Evolutionary conservation across 352 stramenopile species (phyloP).

Genomic region (Aphanomyces astaci): DNA sequence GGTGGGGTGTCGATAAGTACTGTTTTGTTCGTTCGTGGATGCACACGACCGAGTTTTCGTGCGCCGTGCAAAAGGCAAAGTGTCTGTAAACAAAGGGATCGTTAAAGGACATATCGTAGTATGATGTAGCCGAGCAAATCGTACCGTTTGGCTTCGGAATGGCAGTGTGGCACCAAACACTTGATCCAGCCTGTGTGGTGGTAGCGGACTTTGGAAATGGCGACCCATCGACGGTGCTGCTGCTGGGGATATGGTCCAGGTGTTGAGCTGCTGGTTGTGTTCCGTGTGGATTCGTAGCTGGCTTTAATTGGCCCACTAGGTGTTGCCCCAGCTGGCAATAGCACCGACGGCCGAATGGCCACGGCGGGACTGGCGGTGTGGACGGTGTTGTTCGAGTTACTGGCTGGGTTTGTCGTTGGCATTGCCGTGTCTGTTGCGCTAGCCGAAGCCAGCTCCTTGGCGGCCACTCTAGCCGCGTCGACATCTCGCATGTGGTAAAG

Average conservation of each 20-base stretch:
- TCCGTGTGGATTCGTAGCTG: too few species aligned
- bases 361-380: not conserved
- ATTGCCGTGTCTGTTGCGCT: not conserved
- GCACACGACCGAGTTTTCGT: constrained; percentile 18
- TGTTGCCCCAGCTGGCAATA: too few species aligned
- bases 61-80: constrained; percentile 11
- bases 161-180: constrained; percentile 11
- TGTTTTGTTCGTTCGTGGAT: constrained; percentile 17
- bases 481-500: constrained; percentile 20
- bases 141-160: constrained; percentile 17
- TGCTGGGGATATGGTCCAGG: too few species aligned
- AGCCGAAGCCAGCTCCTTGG: not conserved
- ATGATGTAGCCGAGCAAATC: too few species aligned
- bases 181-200: constrained; percentile 24
- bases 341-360: too few species aligned
- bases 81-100: not conserved
- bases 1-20: not conserved
- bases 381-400: not conserved
- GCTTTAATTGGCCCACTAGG: too few species aligned
- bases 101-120: not conserved
- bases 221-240: constrained; percentile 6
- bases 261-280: too few species aligned
- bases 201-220: constrained; percentile 19
- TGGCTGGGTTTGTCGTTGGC: not conserved
- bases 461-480: not conserved